These are phyloP conservation scores for Cylindrotheca fusiformis DNA, from an alignment of 108 stramenopile genomes.

Conservation along the genomic window DNA sequence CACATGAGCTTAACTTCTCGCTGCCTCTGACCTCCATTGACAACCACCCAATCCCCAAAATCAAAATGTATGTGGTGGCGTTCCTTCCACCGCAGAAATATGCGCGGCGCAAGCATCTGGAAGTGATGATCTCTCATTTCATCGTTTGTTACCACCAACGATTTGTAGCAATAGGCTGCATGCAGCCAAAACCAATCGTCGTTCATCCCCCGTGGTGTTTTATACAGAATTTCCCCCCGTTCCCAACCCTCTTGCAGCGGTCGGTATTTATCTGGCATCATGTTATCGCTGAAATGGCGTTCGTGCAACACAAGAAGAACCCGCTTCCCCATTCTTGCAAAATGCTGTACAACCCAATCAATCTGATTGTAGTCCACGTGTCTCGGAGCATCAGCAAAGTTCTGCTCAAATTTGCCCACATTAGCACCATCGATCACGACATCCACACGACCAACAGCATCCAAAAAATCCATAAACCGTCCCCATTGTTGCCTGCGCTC, in stretches of 20 bases:
- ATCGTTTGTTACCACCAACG: slow-evolving; percentile 93
- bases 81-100: slow-evolving; percentile 96
- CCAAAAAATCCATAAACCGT: slow-evolving; percentile 32
- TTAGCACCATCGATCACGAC: slow-evolving; percentile 98
- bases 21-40: not conserved
- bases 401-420: slow-evolving; percentile 92
- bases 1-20: slow-evolving; percentile 44
- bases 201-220: slow-evolving; percentile 80
- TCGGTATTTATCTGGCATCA: slow-evolving; percentile 51
- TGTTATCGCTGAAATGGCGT: slow-evolving; percentile 64
- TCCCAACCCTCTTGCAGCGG: slow-evolving; percentile 53
- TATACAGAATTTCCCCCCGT: slow-evolving; percentile 52
- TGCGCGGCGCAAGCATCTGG: slow-evolving; percentile 86
- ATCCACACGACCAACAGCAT: slow-evolving; percentile 20
- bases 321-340: slow-evolving; percentile 38
- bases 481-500: slow-evolving; percentile 36
- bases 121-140: slow-evolving; percentile 99
- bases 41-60: slow-evolving; percentile 50
- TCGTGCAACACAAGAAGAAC: slow-evolving; percentile 80
- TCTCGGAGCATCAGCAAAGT: slow-evolving; percentile 74
- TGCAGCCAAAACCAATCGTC: slow-evolving; percentile 99
- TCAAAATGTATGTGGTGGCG: slow-evolving; percentile 86
- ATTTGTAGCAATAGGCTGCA: slow-evolving; percentile 68
- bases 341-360: slow-evolving; percentile 76
- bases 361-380: slow-evolving; percentile 94